Conservation (phyloP, 2,329 filamentous ascomycete genomes). For the Fusarium nygamai region DNA sequence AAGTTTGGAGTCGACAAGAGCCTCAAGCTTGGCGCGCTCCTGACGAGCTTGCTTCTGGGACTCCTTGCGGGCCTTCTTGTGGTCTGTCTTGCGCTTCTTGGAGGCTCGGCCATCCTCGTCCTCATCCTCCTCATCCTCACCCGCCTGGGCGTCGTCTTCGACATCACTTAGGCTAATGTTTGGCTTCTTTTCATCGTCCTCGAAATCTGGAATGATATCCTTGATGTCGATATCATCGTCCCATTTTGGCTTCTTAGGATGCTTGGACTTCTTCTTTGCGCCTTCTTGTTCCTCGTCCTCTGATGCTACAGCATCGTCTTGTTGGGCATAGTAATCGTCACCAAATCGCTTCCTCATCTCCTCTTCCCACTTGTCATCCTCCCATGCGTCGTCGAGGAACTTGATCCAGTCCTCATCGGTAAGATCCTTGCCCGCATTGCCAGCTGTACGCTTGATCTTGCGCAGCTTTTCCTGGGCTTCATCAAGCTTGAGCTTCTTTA, state of each 20-base stretch:
- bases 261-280: slow-evolving; percentile 56
- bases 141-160: slow-evolving; percentile 49
- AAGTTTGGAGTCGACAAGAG: slow-evolving; percentile 83
- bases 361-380: slow-evolving; percentile 87
- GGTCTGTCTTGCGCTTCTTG: slow-evolving; percentile 69
- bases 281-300: slow-evolving; percentile 71
- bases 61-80: slow-evolving; percentile 66
- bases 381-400: slow-evolving; percentile 88
- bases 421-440: slow-evolving; percentile 72
- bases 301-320: slow-evolving; percentile 72
- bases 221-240: slow-evolving; percentile 98
- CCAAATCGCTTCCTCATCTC: slow-evolving; percentile 92
- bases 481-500: slow-evolving; percentile 89
- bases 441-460: slow-evolving; percentile 90
- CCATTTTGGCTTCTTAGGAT: slow-evolving; percentile 75
- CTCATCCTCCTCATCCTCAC: slow-evolving; percentile 48
- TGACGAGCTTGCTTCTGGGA: slow-evolving; percentile 78
- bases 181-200: slow-evolving; percentile 68
- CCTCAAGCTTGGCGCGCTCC: slow-evolving; percentile 85
- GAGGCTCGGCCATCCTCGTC: slow-evolving; percentile 59
- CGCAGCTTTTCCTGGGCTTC: slow-evolving; percentile 88
- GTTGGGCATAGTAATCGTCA: slow-evolving; percentile 87
- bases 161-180: slow-evolving; percentile 63
- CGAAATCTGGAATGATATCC: slow-evolving; percentile 87
- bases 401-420: slow-evolving; percentile 84